Base-by-base conservation (phyloP, 129 eudicot genomes). In the Cynara cardunculus region DNA sequence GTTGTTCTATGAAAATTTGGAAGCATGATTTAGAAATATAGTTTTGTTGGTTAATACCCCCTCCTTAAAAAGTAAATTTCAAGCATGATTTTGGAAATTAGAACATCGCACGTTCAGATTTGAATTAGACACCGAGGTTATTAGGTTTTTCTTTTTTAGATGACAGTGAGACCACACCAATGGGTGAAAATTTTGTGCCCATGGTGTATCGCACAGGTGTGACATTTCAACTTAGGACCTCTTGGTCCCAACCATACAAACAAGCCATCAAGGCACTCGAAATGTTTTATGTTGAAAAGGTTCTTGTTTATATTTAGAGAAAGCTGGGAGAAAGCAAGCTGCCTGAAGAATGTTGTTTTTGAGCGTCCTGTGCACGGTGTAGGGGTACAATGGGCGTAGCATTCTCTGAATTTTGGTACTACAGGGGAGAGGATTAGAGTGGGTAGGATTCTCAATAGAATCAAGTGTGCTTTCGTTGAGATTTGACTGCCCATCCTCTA, bases 21-120 rank as follows among this genome's bases (percentile, higher is more conserved):
- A 72, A 80, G 14, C 67, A 14, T 69, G 65, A 56, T 16, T 56
- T 56, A 18, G 65, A 62, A 62, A 62, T 62, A n/a, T 18, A 34
- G 46, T 32, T 39, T 80, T n/a, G 74, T 81, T 81, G 4, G 66
- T 81, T 41, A 16, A 25, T 26, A 71, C 71, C 27, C 3, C 34
- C 25, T 65, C 26, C 13, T 4, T 16, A 30, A 72, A 16, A 21
- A 21, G 53, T 62, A 32, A 16, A 14, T 35, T 77, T 34, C 62
- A 35, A 25, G 12, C 24, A 34, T 77, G 25, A 32, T 76, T 61
- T 49, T 21, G 79, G 64, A 77, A 64, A 59, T 34, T 62, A 9
- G 31, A 65, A 56, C 24, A n/a, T 56, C n/a, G 22, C 65, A 56
- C 9, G n/a, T 56, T 56, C 24, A 18, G 65, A 56, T 18, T 56